phyloP scores from a whole-genome alignment of 176 grass and related monocot genomes.

The Aegilops longissima region DNA sequence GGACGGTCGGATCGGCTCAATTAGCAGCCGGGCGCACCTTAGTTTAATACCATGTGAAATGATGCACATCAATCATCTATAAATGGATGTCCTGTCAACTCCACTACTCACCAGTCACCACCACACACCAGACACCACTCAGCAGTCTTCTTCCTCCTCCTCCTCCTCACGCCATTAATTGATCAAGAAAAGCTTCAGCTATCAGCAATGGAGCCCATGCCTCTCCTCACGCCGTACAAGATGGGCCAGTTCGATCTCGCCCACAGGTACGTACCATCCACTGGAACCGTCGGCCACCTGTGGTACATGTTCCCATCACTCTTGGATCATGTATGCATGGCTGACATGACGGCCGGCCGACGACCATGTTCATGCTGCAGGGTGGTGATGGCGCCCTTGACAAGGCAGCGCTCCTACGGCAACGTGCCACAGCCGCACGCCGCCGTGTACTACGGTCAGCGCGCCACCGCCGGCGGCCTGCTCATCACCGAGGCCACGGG shows the following conservation, averaged over 20 bases:
- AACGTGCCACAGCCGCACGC: conserved; percentile 51
- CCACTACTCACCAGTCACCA: neutral
- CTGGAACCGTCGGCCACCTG: no score
- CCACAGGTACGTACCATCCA: neutral
- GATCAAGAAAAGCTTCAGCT: no score
- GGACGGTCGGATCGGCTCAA: no score
- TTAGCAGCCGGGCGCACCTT: no score
- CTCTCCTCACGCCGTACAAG: neutral
- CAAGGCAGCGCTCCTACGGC: neutral
- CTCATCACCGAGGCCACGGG: conserved; percentile 37
- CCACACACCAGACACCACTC: neutral
- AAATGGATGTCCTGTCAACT: neutral
- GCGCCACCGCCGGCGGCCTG: neutral
- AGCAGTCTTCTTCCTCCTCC: neutral
- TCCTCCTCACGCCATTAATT: neutral
- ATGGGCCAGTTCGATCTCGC: neutral
- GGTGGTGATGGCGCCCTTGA: neutral
- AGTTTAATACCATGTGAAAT: no score
- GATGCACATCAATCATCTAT: neutral
- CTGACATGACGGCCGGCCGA: no score
- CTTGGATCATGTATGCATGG: neutral
- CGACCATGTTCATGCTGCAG: neutral
- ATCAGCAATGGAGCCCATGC: neutral
- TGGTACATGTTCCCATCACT: neutral
- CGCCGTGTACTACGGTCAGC: conserved; percentile 42